phyloP scores from a whole-genome alignment of 345 rosid species.

The Luvunga scandens region DNA sequence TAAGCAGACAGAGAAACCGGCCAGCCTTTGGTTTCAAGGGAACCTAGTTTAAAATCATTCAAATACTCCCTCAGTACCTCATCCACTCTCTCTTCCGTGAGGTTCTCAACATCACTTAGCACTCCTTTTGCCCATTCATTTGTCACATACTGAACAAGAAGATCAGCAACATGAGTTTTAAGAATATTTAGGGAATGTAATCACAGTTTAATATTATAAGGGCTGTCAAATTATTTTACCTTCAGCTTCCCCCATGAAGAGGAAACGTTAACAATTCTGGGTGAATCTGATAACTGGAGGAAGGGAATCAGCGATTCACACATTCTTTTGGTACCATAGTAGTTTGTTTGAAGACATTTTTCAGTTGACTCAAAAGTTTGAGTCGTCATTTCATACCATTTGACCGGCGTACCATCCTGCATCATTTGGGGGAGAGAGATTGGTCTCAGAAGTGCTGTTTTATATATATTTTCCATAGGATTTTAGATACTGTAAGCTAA shows the following conservation, averaged over 20 bases:
- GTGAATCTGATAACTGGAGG: conserved; percentile 48
- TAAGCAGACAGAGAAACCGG: conserved; percentile 29
- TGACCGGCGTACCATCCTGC: conserved; percentile 17
- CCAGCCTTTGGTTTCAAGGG: conserved; percentile 38
- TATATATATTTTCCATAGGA: neutral
- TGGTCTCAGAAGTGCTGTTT: neutral
- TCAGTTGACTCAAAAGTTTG: conserved; percentile 34
- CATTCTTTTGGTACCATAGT: conserved; percentile 46
- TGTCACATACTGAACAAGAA: conserved; percentile 23
- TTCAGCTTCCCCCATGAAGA: conserved; percentile 36
- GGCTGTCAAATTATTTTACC: conserved; percentile 25
- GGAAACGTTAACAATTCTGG: conserved; percentile 52
- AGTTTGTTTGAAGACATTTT: conserved; percentile 44
- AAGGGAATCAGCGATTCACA: conserved; percentile 45
- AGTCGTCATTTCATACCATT: conserved; percentile 19
- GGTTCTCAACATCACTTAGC: conserved; percentile 37
- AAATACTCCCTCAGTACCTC: conserved; percentile 34
- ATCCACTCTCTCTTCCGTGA: conserved; percentile 43
- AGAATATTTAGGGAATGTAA: neutral
- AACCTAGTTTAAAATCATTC: conserved; percentile 38
- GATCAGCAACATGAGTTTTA: neutral
- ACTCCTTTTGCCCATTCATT: conserved; percentile 41
- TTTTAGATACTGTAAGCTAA: neutral
- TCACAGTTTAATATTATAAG: neutral
- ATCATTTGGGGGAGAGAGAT: neutral